Evolutionary conservation across 2,329 filamentous ascomycete species (phyloP), one percentile per base, ranked within the genome.

Genomic region (Aureobasidium sp.): DNA sequence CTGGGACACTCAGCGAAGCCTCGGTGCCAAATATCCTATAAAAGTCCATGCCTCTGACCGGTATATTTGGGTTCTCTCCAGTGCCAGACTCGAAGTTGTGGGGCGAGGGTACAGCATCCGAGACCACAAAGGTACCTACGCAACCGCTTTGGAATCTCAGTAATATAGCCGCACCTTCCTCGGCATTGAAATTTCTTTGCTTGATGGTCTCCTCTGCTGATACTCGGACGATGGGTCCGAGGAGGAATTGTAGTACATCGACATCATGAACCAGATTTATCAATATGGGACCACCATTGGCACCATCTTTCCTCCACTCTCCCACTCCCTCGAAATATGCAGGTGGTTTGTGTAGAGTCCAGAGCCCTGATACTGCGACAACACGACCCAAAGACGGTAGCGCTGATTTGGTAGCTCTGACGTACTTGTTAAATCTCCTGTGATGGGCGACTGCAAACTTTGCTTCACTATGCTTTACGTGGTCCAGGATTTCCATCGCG

Each of bases 231-330:
- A 90, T 85, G 0, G 85, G 82, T 0, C 87, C 86, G 29, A 90
- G 81, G 1, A 89, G 75, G 72, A 85, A 83, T 54, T 89, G 87
- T n/a, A 90, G 76, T 0, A 88, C 75, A 67, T 90, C 88, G 45
- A 90, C 77, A 58, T 90, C 88, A 70, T 90, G 87, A n/a, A 89
- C 82, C 50, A 90, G 75, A 70, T 90, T 90, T 67, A 89, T 89
- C 3, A 85, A 76, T 10, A 89, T 75, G 0, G 84, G 82, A 0
- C 86, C 87, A 25, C 73, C 72, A 1, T 82, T 83, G 5, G 33
- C 27, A 3, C 77, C 72, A 3, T 74, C 70, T 9, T 80, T 77
- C 18, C 85, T 80, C 87, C 87, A 89, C 45, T 81, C 80, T 0
- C 77, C 76, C 0, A 81, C 81, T 0, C 79, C 68, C 2, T 81